These are phyloP conservation scores for Hyphopichia pseudoburtonii DNA, from an alignment of 1,139 yeast genomes.

Conservation along the genomic window DNA sequence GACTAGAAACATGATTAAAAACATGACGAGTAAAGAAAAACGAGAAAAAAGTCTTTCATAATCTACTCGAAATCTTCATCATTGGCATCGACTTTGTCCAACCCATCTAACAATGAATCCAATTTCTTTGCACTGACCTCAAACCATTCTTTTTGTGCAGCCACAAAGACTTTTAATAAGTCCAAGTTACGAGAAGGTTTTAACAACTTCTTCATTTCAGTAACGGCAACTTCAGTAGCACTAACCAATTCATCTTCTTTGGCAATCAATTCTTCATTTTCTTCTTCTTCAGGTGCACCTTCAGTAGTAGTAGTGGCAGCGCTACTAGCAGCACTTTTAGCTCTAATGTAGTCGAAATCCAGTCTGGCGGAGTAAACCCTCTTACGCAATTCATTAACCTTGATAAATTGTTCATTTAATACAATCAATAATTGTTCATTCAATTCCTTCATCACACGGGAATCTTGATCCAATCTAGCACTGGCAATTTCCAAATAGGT, in stretches of 20 bases:
- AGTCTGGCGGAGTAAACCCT: slow-evolving; percentile 68
- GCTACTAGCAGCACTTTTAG: slow-evolving; percentile 25
- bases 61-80: slow-evolving; percentile 25
- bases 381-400: slow-evolving; percentile 60
- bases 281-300: slow-evolving; percentile 28
- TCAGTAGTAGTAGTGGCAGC: slow-evolving; percentile 17
- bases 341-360: slow-evolving; percentile 67
- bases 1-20: too few species aligned
- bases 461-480: slow-evolving; percentile 66
- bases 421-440: slow-evolving; percentile 52
- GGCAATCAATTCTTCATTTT: slow-evolving; percentile 56
- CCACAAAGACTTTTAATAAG: slow-evolving; percentile 60
- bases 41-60: background rate
- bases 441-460: slow-evolving; percentile 54
- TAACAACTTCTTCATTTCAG: slow-evolving; percentile 69
- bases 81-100: slow-evolving; percentile 34
- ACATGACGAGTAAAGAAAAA: background rate
- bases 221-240: slow-evolving; percentile 75
- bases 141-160: slow-evolving; percentile 68
- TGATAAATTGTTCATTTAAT: slow-evolving; percentile 58
- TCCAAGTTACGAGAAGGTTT: slow-evolving; percentile 64
- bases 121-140: slow-evolving; percentile 45
- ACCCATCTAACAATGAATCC: slow-evolving; percentile 26
- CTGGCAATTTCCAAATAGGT: slow-evolving; percentile 60
- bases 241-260: slow-evolving; percentile 77